Evolutionary conservation across 2,329 filamentous ascomycete species (phyloP).

Genomic region (Botrytis medusae): DNA sequence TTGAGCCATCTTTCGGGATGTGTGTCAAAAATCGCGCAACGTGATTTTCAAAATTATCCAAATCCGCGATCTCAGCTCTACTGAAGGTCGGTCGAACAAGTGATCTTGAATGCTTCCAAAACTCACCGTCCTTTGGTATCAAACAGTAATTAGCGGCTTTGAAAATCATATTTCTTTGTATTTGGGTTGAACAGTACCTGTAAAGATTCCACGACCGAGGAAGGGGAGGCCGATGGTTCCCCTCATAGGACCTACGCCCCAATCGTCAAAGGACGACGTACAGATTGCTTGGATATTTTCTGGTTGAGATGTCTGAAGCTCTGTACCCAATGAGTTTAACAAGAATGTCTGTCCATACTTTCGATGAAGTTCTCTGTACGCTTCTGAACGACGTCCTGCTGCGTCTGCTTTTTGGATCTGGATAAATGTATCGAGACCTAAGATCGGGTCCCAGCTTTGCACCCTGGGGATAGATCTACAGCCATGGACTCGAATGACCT

Average conservation of each 20-base stretch:
- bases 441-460: background rate
- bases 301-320: conserved; percentile 47
- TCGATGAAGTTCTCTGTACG: background rate
- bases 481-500: background rate
- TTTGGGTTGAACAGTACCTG: background rate
- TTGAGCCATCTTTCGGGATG: conserved; percentile 8
- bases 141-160: background rate
- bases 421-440: background rate
- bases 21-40: background rate
- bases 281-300: conserved; percentile 57
- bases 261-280: conserved; percentile 55
- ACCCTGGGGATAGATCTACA: background rate
- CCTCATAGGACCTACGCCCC: conserved; percentile 47
- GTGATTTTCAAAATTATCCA: background rate
- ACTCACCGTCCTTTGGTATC: conserved; percentile 7
- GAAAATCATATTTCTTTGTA: background rate
- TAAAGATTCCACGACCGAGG: conserved; percentile 5
- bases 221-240: conserved; percentile 42
- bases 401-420: background rate
- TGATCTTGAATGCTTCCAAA: conserved; percentile 16
- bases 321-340: background rate
- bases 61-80: conserved; percentile 1
- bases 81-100: conserved; percentile 18
- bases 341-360: background rate
- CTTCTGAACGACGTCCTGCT: background rate